phyloP scores from a whole-genome alignment of 2,329 filamentous ascomycete species.

The Alternaria longipes region DNA sequence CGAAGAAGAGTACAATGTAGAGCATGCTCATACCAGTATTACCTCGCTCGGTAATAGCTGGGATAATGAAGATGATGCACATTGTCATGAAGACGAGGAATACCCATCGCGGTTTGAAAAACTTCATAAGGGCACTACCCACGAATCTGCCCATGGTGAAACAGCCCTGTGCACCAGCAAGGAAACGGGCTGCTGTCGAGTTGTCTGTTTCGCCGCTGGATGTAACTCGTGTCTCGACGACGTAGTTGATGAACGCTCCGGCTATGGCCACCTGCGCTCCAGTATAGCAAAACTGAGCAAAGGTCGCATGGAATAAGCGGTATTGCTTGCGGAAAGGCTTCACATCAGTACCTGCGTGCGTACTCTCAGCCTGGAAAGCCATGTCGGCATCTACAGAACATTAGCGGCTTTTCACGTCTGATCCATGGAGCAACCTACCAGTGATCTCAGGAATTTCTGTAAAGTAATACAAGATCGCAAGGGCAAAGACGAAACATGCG shows the following conservation, averaged over 20 bases:
- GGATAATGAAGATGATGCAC: conserved; percentile 65
- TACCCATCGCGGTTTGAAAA: conserved; percentile 72
- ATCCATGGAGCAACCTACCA: conserved; percentile 16
- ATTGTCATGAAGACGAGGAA: conserved; percentile 71
- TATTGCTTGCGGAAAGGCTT: conserved; percentile 69
- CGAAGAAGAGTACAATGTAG: conserved; percentile 78
- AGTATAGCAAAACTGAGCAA: conserved; percentile 82
- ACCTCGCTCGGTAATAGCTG: conserved; percentile 62
- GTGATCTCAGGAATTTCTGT: conserved; percentile 65
- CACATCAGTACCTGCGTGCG: conserved; percentile 50
- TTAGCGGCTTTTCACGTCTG: not conserved
- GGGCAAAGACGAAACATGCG: conserved; percentile 66
- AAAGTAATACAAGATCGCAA: conserved; percentile 68
- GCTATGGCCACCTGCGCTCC: conserved; percentile 72
- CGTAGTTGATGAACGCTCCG: conserved; percentile 56
- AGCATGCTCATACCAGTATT: conserved; percentile 69
- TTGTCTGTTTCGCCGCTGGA: conserved; percentile 48
- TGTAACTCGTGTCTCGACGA: conserved; percentile 57
- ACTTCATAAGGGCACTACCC: conserved; percentile 73
- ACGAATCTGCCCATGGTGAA: conserved; percentile 78
- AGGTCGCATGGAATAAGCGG: conserved; percentile 77
- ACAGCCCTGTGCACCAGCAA: conserved; percentile 76
- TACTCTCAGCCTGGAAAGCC: conserved; percentile 58
- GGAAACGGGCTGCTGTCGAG: conserved; percentile 70
- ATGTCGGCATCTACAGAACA: conserved; percentile 58